A percentile compares a stretch with the other conserved stretches of the same genome.
Evolutionary conservation across 2,329 filamentous ascomycete species (phyloP).

Genomic region (Zymoseptoria passerinii): DNA sequence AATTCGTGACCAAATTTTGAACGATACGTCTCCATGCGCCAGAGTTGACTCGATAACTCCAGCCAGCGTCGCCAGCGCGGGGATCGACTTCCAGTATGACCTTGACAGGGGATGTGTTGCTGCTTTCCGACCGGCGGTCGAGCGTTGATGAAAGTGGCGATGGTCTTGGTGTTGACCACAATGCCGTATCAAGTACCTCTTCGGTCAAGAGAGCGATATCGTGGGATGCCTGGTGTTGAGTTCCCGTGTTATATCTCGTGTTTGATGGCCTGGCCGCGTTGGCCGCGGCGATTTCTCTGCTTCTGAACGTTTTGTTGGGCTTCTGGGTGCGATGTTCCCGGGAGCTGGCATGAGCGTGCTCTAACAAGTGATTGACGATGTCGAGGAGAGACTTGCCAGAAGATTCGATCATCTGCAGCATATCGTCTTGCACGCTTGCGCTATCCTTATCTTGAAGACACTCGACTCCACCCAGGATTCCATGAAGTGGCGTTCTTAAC

Average conservation of each 20-base stretch:
- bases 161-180: constrained; percentile 5
- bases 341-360: constrained; percentile 18
- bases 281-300: no score
- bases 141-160: constrained; percentile 1
- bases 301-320: neutral
- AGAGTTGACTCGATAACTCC: constrained; percentile 36
- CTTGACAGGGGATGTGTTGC: no score
- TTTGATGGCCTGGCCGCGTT: no score
- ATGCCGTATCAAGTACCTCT: constrained; percentile 6
- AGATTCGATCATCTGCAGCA: constrained; percentile 41
- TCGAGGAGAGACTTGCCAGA: constrained; percentile 44
- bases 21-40: constrained; percentile 42
- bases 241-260: no score
- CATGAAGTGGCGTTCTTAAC: constrained; percentile 39
- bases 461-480: constrained; percentile 43
- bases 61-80: constrained; percentile 24
- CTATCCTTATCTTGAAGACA: constrained; percentile 38
- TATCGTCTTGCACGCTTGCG: constrained; percentile 34
- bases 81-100: constrained; percentile 36
- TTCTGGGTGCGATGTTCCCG: neutral
- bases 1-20: constrained; percentile 41
- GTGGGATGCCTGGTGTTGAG: neutral
- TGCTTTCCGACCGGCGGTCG: no score
- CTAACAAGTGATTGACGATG: constrained; percentile 38
- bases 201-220: constrained; percentile 6